Conservation (phyloP, 805 yeast species). For the Pichia membranifaciens region DNA sequence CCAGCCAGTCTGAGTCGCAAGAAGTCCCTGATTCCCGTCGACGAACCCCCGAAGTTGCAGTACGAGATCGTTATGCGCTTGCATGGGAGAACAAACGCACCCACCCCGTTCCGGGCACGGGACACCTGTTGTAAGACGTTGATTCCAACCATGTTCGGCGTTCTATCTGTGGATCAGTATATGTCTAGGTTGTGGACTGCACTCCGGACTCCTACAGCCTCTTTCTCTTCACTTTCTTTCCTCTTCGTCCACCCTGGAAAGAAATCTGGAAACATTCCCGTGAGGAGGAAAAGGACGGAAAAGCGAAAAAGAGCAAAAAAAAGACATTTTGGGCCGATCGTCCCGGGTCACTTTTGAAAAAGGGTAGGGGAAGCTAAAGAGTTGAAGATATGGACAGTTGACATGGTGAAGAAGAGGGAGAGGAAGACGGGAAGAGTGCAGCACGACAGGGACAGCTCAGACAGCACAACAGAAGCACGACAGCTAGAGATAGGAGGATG, state of each 20-base stretch:
- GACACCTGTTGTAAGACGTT: slow-evolving; percentile 56
- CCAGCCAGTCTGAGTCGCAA: slow-evolving; percentile 46
- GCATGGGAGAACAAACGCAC: slow-evolving; percentile 71
- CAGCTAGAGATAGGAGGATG: neutral
- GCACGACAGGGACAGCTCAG: neutral
- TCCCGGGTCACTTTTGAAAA: too few species aligned
- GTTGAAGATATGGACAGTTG: too few species aligned
- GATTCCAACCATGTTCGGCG: slow-evolving; percentile 33
- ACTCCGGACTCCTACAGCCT: too few species aligned
- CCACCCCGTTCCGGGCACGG: slow-evolving; percentile 67
- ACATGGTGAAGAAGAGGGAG: neutral
- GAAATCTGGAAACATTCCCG: neutral
- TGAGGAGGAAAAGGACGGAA: neutral
- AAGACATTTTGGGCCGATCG: neutral
- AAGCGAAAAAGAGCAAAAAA: neutral
- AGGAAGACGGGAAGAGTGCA: neutral
- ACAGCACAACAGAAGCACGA: neutral
- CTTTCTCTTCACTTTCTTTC: too few species aligned
- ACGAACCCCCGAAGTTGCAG: slow-evolving; percentile 96
- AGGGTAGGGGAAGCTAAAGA: too few species aligned
- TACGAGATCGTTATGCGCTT: slow-evolving; percentile 67
- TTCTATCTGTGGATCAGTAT: neutral
- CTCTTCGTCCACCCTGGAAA: neutral
- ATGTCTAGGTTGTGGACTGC: neutral
- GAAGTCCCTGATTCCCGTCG: slow-evolving; percentile 70